Evolutionary conservation across 805 yeast species (phyloP).

Genomic region (Pachysolen tannophilus): DNA sequence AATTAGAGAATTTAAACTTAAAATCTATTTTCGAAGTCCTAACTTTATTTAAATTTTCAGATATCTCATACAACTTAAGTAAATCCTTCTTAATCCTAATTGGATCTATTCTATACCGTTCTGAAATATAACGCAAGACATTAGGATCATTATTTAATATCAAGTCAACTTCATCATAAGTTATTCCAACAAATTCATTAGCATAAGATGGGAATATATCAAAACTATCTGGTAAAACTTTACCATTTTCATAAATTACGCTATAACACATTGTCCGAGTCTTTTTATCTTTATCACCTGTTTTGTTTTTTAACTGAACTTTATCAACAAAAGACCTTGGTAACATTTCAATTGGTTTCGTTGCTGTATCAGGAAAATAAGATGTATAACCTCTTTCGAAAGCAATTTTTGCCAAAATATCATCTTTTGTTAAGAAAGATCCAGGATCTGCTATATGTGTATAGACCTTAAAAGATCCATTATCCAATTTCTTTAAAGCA

Average conservation of each 20-base stretch:
- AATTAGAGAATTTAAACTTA: slow-evolving; percentile 4
- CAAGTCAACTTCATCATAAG: slow-evolving; percentile 58
- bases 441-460: slow-evolving; percentile 88
- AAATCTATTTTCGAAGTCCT: slow-evolving; percentile 32
- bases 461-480: slow-evolving; percentile 35
- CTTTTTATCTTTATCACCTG: slow-evolving; percentile 32
- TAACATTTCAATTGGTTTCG: slow-evolving; percentile 57
- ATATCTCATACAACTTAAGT: slow-evolving; percentile 22
- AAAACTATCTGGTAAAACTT: too few species aligned
- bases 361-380: slow-evolving; percentile 50
- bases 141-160: slow-evolving; percentile 27
- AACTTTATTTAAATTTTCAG: slow-evolving; percentile 17
- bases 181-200: slow-evolving; percentile 39
- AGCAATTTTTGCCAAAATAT: slow-evolving; percentile 44
- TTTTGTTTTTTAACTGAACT: slow-evolving; percentile 34
- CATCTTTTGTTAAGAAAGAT: slow-evolving; percentile 41
- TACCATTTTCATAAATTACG: slow-evolving; percentile 23
- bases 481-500: slow-evolving; percentile 34
- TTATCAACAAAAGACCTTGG: slow-evolving; percentile 46
- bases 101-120: slow-evolving; percentile 3
- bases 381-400: slow-evolving; percentile 54
- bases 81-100: slow-evolving; percentile 25
- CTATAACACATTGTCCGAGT: slow-evolving; percentile 42
- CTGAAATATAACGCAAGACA: slow-evolving; percentile 2
- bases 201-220: slow-evolving; percentile 34